Evolutionary conservation across 2,329 filamentous ascomycete species (phyloP).

Genomic region (Atkinsonella texensis): DNA sequence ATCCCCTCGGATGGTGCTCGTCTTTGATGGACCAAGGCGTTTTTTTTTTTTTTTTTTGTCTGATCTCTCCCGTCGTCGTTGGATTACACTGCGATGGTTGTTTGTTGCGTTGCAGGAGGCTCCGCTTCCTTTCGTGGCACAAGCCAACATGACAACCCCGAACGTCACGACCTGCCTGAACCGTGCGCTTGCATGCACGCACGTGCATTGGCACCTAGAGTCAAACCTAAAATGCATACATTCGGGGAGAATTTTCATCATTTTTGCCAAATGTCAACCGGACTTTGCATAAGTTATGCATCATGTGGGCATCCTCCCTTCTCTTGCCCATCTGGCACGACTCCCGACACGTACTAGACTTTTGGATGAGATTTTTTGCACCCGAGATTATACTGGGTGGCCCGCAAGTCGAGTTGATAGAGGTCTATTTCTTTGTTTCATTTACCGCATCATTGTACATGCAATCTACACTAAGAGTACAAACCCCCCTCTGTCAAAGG

Average conservation of each 20-base stretch:
- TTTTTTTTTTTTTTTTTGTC: neutral
- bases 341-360: no score
- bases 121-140: neutral
- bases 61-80: constrained; percentile 3
- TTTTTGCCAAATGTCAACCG: neutral
- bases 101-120: constrained; percentile 5
- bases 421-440: neutral
- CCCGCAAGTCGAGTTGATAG: neutral
- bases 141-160: constrained; percentile 4
- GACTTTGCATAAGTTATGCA: neutral
- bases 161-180: constrained; percentile 9
- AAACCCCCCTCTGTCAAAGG: neutral
- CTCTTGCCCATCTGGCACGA: no score
- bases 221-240: no score
- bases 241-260: no score
- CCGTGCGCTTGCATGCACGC: constrained; percentile 13
- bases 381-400: no score
- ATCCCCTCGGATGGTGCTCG: no score
- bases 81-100: constrained; percentile 9
- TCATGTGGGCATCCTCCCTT: no score
- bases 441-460: neutral
- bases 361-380: neutral
- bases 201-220: neutral
- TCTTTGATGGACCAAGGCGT: no score
- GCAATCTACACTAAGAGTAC: constrained; percentile 6